Conservation (phyloP, 352 stramenopile genomes). For the Phytophthora rubi region DNA sequence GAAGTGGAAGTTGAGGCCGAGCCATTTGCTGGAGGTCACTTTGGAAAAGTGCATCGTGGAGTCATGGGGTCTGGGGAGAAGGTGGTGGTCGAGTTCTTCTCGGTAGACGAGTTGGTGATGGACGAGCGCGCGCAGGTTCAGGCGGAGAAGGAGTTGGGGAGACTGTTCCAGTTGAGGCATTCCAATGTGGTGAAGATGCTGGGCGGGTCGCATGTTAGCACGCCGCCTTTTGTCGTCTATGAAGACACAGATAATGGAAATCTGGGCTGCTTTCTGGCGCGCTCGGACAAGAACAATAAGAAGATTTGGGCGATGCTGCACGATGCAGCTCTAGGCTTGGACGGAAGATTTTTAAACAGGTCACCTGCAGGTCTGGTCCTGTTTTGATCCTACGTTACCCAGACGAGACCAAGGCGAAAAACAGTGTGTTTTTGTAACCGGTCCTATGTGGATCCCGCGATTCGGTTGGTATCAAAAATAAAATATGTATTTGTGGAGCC, state of each 20-base stretch:
- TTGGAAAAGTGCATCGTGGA: neutral
- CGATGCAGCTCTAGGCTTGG: neutral
- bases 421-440: too few species aligned
- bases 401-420: too few species aligned
- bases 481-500: too few species aligned
- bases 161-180: neutral
- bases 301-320: neutral
- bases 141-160: neutral
- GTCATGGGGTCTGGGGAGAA: neutral
- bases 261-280: neutral
- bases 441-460: too few species aligned
- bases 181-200: neutral
- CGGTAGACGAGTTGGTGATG: neutral
- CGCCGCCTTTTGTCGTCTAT: neutral
- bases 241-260: neutral
- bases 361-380: too few species aligned
- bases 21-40: neutral
- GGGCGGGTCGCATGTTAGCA: neutral
- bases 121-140: neutral
- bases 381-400: too few species aligned
- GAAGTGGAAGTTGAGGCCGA: neutral
- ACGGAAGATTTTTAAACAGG: too few species aligned
- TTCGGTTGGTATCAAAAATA: too few species aligned
- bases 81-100: neutral
- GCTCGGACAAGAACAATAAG: neutral